Conservation (phyloP, 169 alveolate genomes). For the Plasmodium fragile region DNA sequence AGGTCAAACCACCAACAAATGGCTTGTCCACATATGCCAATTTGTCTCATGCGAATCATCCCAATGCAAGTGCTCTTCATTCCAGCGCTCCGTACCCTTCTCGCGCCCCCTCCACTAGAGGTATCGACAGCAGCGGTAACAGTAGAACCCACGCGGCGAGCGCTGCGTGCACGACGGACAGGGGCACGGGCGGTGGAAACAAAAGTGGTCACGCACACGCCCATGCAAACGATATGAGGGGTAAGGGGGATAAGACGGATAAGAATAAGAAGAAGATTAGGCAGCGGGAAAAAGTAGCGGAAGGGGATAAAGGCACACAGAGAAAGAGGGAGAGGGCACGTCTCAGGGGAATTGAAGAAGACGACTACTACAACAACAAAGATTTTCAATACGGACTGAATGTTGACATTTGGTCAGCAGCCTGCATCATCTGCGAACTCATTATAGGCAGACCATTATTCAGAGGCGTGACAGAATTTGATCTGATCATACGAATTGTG, state of each 20-base stretch:
- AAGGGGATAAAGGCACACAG: not conserved
- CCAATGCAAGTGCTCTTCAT: not conserved
- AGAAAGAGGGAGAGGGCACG: not conserved
- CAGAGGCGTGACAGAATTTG: constrained; percentile 91
- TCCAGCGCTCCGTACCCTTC: not conserved
- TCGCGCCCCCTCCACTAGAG: not conserved
- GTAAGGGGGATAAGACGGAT: too few species aligned
- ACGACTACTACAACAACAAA: constrained; percentile 19
- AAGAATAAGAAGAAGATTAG: not conserved
- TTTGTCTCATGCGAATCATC: not conserved
- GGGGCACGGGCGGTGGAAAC: not conserved
- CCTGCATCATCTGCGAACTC: constrained; percentile 91
- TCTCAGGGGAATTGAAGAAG: not conserved
- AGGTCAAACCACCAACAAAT: not conserved
- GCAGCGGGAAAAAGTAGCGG: not conserved
- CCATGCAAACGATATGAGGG: too few species aligned
- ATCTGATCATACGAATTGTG: constrained; percentile 85
- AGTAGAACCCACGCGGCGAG: too few species aligned
- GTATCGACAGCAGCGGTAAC: not conserved
- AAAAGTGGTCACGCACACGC: not conserved
- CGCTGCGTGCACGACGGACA: not conserved
- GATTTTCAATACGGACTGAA: constrained; percentile 85
- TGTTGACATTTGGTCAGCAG: constrained; percentile 92
- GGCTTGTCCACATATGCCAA: not conserved
- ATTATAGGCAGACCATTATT: constrained; percentile 90